phyloP scores from a whole-genome alignment of 2,329 filamentous ascomycete genomes.

The Grosmannia serpens region DNA sequence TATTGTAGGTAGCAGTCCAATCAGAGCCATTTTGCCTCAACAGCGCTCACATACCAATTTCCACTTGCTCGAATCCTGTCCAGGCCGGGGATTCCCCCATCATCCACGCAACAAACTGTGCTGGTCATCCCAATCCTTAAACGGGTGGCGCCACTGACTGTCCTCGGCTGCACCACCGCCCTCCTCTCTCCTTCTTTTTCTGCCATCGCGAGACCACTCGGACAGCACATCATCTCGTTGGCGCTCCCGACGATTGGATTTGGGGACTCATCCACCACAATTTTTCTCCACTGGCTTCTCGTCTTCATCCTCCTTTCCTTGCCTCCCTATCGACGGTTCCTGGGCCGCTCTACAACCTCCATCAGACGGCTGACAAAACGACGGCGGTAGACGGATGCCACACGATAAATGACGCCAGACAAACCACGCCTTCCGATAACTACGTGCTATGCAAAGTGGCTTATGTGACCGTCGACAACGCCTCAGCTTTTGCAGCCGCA shows the following conservation, averaged over 20 bases:
- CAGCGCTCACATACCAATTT: conserved; percentile 6
- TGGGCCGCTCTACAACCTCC: background rate
- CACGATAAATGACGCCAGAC: background rate
- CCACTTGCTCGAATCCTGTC: background rate
- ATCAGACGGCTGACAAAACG: background rate
- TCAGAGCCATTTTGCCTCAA: background rate
- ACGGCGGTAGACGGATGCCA: background rate
- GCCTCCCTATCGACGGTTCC: background rate
- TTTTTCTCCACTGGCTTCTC: background rate
- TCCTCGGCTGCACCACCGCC: background rate
- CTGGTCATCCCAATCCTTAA: background rate
- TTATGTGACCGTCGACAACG: background rate
- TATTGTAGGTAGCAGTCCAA: background rate
- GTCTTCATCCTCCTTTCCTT: background rate
- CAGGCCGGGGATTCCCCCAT: background rate
- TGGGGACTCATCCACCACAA: background rate
- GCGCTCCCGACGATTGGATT: background rate
- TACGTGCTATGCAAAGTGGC: background rate
- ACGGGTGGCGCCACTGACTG: background rate
- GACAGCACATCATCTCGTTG: background rate
- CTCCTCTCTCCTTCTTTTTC: background rate
- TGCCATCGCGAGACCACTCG: background rate
- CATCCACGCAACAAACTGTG: background rate
- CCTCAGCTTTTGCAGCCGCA: background rate
- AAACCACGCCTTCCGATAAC: background rate